Evolutionary conservation across 129 eudicot species (phyloP), one percentile per base, ranked within the genome.

Genomic region (Tagetes patula): DNA sequence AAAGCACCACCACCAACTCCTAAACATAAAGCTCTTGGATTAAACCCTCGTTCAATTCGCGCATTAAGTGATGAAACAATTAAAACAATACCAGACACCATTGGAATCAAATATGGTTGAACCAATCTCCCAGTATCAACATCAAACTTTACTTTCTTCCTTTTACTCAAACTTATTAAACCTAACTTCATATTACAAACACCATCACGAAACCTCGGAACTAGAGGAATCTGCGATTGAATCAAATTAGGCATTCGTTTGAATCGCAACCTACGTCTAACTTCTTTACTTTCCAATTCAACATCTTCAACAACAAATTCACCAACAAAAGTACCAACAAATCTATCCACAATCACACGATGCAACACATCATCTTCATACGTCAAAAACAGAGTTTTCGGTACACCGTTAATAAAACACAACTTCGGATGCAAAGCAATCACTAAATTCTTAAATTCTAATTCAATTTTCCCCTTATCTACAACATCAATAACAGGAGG

Each of bases 1-100:
- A 95, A 77, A 33, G 97, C 88, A 65, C 99, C 99, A 70, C 97
- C 99, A 4, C 99, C 99, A 70, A 95, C 91, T 13, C 99, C 99
- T 75, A 88, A 73, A 75, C 99, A 95, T 82, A 95, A 74, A 4
- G 87, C 94, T 67, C 70, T 77, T 1, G 87, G 96, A 85, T 74
- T 73, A 73, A 70, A 39, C 60, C 87, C 87, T 59, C 6, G 41
- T 31, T 33, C 65, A 46, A 83, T 67, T 20, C 68, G 67, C 48
- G 60, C 77, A 27, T 90, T 82, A 36, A 95, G 64, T 63, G 20
- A 59, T 31, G 74, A 46, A 53, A 70, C 67, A 68, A 88, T 86
- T 74, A 91, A 79, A 13, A 82, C 75, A 54, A 95, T 55, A 47
- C 96, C 87, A 14, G 85, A 89, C 27, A 90, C 96, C 99, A 95